These are phyloP conservation scores for Papiliotrema laurentii DNA, from an alignment of 1,284 basidiomycete genomes.

Conservation along the genomic window DNA sequence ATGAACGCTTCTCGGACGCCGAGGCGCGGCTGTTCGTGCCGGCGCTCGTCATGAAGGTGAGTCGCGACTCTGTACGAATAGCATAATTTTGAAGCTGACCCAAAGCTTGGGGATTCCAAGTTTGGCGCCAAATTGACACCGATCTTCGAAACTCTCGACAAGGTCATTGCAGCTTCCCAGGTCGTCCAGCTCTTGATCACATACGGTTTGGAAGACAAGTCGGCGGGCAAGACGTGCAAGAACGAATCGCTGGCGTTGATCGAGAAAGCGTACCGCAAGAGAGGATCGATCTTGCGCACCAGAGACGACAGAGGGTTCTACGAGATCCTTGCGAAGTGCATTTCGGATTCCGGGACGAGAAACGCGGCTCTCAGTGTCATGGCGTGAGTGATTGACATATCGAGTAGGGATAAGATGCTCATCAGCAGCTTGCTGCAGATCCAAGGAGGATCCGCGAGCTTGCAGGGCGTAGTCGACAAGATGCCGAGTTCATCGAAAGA, in stretches of 20 bases:
- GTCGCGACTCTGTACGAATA: slow-evolving; percentile 13
- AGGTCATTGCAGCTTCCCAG: slow-evolving; percentile 46
- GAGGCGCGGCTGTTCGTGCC: slow-evolving; percentile 88
- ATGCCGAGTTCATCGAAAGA: slow-evolving; percentile 39
- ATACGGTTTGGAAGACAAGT: slow-evolving; percentile 51
- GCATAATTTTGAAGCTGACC: slow-evolving; percentile 1
- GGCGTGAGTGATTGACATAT: slow-evolving; percentile 31
- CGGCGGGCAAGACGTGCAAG: slow-evolving; percentile 43
- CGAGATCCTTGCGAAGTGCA: slow-evolving; percentile 58
- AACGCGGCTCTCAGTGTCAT: slow-evolving; percentile 44
- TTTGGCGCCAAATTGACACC: slow-evolving; percentile 48
- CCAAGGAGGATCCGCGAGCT: slow-evolving; percentile 35
- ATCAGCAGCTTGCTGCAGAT: slow-evolving; percentile 33
- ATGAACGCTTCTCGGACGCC: slow-evolving; percentile 78
- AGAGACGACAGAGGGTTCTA: slow-evolving; percentile 41
- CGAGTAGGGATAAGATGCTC: background rate
- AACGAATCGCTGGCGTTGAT: slow-evolving; percentile 42
- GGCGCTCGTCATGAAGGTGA: slow-evolving; percentile 83
- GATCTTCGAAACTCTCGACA: slow-evolving; percentile 51
- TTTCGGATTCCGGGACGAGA: slow-evolving; percentile 42
- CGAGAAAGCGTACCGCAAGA: slow-evolving; percentile 42
- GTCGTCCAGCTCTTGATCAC: slow-evolving; percentile 82
- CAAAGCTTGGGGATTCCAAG: slow-evolving; percentile 54
- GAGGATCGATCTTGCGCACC: slow-evolving; percentile 37
- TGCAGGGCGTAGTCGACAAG: slow-evolving; percentile 32